Evolutionary conservation across 192 early-diverging fungal species (phyloP).

Genomic region (Anaeromyces robustus): DNA sequence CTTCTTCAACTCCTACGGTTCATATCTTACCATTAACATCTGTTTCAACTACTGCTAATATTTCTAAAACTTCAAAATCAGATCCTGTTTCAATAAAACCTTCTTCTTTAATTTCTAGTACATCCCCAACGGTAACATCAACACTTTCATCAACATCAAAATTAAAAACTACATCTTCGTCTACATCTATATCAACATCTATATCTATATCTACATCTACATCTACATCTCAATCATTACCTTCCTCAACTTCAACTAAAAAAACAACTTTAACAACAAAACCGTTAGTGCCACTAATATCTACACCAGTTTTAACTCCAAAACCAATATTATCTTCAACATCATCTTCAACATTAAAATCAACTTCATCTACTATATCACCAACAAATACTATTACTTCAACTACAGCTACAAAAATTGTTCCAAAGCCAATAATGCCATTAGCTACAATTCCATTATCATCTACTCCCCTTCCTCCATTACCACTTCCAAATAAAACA

Average conservation of each 20-base stretch:
- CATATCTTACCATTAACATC: too few species aligned
- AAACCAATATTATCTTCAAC: not conserved
- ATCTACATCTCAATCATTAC: not conserved
- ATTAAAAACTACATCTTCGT: too few species aligned
- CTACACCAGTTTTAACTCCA: not conserved
- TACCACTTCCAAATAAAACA: not conserved
- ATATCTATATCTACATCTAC: not conserved
- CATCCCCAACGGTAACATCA: too few species aligned
- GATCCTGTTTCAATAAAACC: too few species aligned
- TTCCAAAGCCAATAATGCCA: not conserved
- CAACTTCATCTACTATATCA: too few species aligned
- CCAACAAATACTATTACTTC: not conserved
- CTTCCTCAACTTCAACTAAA: not conserved
- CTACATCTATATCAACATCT: not conserved
- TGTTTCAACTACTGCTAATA: too few species aligned
- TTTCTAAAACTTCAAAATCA: too few species aligned
- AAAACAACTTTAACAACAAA: not conserved
- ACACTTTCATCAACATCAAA: too few species aligned
- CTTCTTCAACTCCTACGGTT: too few species aligned
- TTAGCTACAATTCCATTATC: not conserved
- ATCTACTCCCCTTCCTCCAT: not conserved
- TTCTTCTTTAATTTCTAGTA: too few species aligned
- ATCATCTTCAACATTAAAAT: not conserved
- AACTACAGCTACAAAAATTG: not conserved
- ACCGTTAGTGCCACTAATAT: not conserved